phyloP scores from a whole-genome alignment of 139 green algal genomes.

The Yamagishiella unicocca region DNA sequence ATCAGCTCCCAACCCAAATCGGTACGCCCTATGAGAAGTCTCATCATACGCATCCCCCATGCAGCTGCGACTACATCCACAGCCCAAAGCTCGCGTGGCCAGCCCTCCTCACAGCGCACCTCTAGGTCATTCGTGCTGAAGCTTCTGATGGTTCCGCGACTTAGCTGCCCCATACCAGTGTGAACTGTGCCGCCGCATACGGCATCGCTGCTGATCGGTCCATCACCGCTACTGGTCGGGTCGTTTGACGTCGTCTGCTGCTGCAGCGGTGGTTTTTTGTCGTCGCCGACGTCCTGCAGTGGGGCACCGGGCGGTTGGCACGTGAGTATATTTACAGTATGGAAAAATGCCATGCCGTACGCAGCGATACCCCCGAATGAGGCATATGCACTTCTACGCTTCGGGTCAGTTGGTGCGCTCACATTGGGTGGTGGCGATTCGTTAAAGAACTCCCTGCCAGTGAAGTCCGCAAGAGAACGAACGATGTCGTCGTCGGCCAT shows the following conservation, averaged over 20 bases:
- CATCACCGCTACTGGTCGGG: slow-evolving; percentile 7
- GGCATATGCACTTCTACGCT: background rate
- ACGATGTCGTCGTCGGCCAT: slow-evolving; percentile 5
- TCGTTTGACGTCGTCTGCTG: background rate
- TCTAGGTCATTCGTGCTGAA: slow-evolving; percentile 42
- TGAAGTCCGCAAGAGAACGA: background rate
- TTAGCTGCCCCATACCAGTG: background rate
- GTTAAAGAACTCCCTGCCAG: background rate
- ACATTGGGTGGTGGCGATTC: background rate
- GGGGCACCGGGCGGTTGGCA: background rate
- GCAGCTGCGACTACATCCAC: too few relatives aligned
- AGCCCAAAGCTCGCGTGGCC: too few relatives aligned
- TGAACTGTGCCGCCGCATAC: background rate
- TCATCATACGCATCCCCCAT: too few relatives aligned
- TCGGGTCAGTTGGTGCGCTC: background rate
- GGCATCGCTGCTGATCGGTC: background rate
- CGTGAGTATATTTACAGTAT: too few relatives aligned
- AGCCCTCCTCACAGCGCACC: slow-evolving; percentile 17
- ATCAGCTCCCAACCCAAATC: too few relatives aligned
- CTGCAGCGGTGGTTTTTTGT: background rate
- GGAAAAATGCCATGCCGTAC: too few relatives aligned
- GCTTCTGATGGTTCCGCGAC: background rate
- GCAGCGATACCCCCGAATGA: too few relatives aligned
- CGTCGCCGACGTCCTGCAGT: background rate
- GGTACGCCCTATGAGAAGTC: too few relatives aligned